Percentiles rank a stretch among this genome's conserved stretches.
These are phyloP conservation scores for Colletotrichum ledebouriae DNA, from an alignment of 2,329 filamentous ascomycete species.

Conservation along the genomic window DNA sequence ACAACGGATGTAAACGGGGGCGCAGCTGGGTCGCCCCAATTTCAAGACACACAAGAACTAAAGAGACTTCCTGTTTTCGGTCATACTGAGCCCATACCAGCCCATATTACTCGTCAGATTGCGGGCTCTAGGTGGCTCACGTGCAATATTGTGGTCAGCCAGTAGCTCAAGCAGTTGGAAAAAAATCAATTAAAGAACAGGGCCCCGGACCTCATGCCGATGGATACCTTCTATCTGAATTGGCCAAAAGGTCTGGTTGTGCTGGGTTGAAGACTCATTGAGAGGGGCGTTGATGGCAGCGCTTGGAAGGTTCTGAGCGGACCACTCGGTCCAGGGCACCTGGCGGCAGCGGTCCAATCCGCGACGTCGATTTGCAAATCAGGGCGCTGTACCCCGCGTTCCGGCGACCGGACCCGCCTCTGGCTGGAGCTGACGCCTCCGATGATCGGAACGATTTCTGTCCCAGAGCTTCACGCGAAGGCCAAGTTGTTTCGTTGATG, in stretches of 20 bases:
- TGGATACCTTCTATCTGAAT: no score
- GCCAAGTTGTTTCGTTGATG: slow-evolving; percentile 7
- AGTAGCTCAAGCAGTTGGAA: slow-evolving; percentile 6
- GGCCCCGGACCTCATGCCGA: no score
- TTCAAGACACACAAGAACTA: slow-evolving; percentile 24
- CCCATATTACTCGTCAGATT: slow-evolving; percentile 40
- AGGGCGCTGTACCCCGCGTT: slow-evolving; percentile 52
- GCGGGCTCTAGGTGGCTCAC: slow-evolving; percentile 28
- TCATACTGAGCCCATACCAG: slow-evolving; percentile 21
- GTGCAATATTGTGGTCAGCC: slow-evolving; percentile 22
- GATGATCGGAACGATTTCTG: slow-evolving; percentile 49
- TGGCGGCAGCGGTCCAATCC: slow-evolving; percentile 47
- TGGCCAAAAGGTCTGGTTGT: no score
- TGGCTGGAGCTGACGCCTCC: slow-evolving; percentile 45
- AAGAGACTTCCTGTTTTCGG: slow-evolving; percentile 35
- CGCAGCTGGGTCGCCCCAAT: slow-evolving; percentile 14
- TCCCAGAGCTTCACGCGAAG: slow-evolving; percentile 31
- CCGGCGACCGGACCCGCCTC: slow-evolving; percentile 50
- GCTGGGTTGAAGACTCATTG: slow-evolving; percentile 1
- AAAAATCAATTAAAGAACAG: neutral
- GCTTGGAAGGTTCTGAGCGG: slow-evolving; percentile 35
- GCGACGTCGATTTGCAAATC: slow-evolving; percentile 49
- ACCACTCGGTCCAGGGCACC: slow-evolving; percentile 28
- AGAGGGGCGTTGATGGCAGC: slow-evolving; percentile 23
- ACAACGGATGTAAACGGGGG: slow-evolving; percentile 35